Evolutionary conservation across 2,329 filamentous ascomycete species (phyloP), one percentile per base, ranked within the genome.

Genomic region (Ophiosphaerella narmari): DNA sequence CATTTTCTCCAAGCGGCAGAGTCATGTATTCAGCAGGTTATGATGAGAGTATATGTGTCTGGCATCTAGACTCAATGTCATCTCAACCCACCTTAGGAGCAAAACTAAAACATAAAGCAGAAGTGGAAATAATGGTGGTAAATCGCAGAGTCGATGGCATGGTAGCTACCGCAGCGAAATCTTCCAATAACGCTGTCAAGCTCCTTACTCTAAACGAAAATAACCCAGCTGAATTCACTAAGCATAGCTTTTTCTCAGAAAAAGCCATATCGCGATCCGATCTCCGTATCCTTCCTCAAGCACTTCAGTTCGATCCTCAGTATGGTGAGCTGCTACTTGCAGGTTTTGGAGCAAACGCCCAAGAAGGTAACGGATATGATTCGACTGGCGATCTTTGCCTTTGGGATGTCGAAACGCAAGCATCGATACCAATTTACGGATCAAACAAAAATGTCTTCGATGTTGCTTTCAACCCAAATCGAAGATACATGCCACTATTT

Each of bases 361-460:
- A 55, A 11, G 32, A 46, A 9, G 59, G 72, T 16, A 52, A 55
- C 33, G 66, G 74, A 6, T 58, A 68, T 7, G 69, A 75, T 14
- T 72, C 68, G 5, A 74, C 73, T 32, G 84, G 84, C 2, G 78
- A 84, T 50, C 73, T 84, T 8, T 78, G 76, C 35, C 55, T 84
- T 1, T 86, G 82, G 82, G 76, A 80, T 52, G 59, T 83, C 3
- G 62, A 70, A 12, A 74, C 78, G 31, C 67, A 73, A 3, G 58
- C 66, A 8, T 60, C 73, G 21, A 55, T 81, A 1, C 57, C 69
- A n/a, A 64, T 84, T 0, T 66, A 70, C 9, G 77, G 78, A 1
- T 75, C 76, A 13, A 77, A 78, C 1, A 78, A 78, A 32, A 82
- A 82, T 50, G 77, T 86, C 0, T 86, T 85, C 58, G 83, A 86